Evolutionary conservation across 768 basidiomycete species (phyloP).

Genomic region (Rhizopogon vesiculosus): DNA sequence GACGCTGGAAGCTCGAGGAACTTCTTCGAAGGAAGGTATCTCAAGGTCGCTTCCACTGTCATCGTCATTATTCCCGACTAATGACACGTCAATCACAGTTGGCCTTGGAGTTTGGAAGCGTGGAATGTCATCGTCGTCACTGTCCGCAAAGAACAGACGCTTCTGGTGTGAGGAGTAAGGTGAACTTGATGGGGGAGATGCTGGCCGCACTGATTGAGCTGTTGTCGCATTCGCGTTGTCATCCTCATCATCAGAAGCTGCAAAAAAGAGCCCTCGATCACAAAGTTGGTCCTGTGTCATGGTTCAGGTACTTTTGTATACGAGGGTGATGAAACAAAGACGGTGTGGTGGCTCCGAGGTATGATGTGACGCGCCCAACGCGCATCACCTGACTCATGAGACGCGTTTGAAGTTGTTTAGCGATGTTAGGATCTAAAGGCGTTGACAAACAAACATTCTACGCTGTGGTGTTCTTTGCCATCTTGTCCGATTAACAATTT

Average conservation of each 20-base stretch:
- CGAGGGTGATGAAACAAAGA: background rate
- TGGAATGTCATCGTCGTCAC: constrained; percentile 37
- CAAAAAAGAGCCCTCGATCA: constrained; percentile 46
- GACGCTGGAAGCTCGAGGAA: constrained; percentile 37
- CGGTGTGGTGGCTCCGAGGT: background rate
- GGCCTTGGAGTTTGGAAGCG: constrained; percentile 7
- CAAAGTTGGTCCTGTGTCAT: background rate
- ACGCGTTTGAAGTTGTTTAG: constrained; percentile 18
- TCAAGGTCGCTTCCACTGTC: constrained; percentile 31
- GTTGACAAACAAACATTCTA: background rate
- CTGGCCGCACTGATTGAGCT: background rate
- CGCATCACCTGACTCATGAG: background rate
- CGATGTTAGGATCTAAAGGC: constrained; percentile 12
- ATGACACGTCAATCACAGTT: constrained; percentile 24
- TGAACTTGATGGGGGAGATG: background rate
- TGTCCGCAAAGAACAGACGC: constrained; percentile 38
- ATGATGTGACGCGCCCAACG: constrained; percentile 1
- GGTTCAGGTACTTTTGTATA: background rate
- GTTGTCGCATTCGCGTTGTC: constrained; percentile 10
- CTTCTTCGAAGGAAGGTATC: constrained; percentile 24
- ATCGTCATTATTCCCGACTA: constrained; percentile 30
- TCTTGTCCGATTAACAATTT: constrained; percentile 4
- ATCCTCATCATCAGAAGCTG: constrained; percentile 49
- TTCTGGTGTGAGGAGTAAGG: constrained; percentile 18
- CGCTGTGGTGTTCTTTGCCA: constrained; percentile 1